Evolutionary conservation across 805 yeast species (phyloP).

Genomic region (Metschnikowia rubicola): DNA sequence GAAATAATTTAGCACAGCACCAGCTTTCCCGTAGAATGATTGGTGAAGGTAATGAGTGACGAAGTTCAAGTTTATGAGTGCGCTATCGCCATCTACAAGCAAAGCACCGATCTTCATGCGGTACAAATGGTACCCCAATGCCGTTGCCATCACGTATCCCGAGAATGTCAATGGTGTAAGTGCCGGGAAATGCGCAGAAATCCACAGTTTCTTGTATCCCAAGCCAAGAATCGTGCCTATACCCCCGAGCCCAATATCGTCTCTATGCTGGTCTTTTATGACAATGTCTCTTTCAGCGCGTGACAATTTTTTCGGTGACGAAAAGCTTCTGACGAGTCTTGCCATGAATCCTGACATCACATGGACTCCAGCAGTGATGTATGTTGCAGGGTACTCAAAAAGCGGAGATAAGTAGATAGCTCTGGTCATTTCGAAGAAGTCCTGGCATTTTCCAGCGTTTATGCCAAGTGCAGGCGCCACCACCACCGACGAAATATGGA

Average conservation of each 20-base stretch:
- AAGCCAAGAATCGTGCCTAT: slow-evolving; percentile 52
- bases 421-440: slow-evolving; percentile 56
- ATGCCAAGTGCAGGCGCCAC: slow-evolving; percentile 47
- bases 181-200: slow-evolving; percentile 43
- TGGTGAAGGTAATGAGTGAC: slow-evolving; percentile 31
- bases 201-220: slow-evolving; percentile 48
- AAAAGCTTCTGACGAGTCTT: slow-evolving; percentile 26
- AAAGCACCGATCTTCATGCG: slow-evolving; percentile 50
- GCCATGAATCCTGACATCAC: slow-evolving; percentile 49
- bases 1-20: slow-evolving; percentile 12
- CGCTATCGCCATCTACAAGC: slow-evolving; percentile 62
- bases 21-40: slow-evolving; percentile 11
- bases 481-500: slow-evolving; percentile 56
- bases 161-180: slow-evolving; percentile 55
- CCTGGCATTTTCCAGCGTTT: slow-evolving; percentile 45
- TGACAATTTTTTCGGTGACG: slow-evolving; percentile 10
- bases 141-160: slow-evolving; percentile 52
- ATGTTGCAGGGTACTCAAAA: slow-evolving; percentile 48
- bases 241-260: slow-evolving; percentile 60
- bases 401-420: slow-evolving; percentile 53
- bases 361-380: slow-evolving; percentile 48
- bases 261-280: slow-evolving; percentile 35
- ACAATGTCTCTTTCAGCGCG: slow-evolving; percentile 13
- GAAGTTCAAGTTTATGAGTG: slow-evolving; percentile 50
- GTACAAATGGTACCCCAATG: slow-evolving; percentile 44